Evolutionary conservation across 2,329 filamentous ascomycete species (phyloP), one percentile per base, ranked within the genome.

Genomic region (Clonostachys chloroleuca): DNA sequence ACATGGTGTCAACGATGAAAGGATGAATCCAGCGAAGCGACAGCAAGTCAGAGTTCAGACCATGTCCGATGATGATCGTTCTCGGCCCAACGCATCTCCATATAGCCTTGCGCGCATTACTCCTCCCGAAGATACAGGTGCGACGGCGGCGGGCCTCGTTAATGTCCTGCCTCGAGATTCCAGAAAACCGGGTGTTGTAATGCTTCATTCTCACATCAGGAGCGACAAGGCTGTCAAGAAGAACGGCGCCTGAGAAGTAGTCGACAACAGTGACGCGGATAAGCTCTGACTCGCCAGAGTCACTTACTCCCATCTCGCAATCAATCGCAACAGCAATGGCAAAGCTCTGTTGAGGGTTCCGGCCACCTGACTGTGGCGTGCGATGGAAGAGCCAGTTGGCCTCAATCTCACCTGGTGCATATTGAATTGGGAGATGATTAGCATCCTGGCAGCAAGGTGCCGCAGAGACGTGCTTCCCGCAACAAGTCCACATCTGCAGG

Each of bases 301-400:
- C 52, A 2, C 71, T 61, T 0, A 63, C 68, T 14, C 77, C 77
- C 75, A 81, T 80, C 52, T 81, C 77, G 51, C 78, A 81, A 50
- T 80, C 77, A 5, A 82, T 59, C 0, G 70, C 74, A 4, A 81
- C 68, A 3, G 56, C 63, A 24, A 14, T 47, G 49, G 30, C 39
- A 34, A 30, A 12, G 42, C 36, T 43, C 41, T 37, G 49, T 40
- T 7, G 34, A 20, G 5, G 39, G 35, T n/a, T 20, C 35, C 3
- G 43, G 12, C 7, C 40, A 30, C 24, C 24, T 30, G 24, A 30
- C 2, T 33, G 16, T 16, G 57, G 55, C 1, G 60, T 64, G 16
- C 46, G 20, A 34, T 56, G 49, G 47, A 56, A 59, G 13, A 20
- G 40, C 61, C 60, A 64, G 36, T 58, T 56, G 12, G 37, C 51